A percentile compares a stretch with the other conserved stretches of the same genome.
These are phyloP conservation scores for Yamadazyma kanchanaburiensis DNA, from an alignment of 1,139 yeast genomes.

Conservation along the genomic window DNA sequence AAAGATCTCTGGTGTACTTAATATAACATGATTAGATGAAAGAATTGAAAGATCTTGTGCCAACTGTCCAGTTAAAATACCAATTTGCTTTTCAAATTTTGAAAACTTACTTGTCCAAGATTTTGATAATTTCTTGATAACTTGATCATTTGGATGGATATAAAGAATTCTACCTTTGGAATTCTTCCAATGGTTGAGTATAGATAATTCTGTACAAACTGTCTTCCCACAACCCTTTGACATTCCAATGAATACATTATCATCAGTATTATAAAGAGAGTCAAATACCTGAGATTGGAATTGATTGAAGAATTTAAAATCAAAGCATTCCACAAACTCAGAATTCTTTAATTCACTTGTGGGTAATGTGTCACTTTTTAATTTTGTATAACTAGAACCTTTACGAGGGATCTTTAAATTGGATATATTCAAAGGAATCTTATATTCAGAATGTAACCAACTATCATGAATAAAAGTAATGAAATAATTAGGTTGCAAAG, in stretches of 20 bases:
- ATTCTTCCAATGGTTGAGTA: conserved; percentile 67
- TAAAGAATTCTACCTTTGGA: conserved; percentile 61
- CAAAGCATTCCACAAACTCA: conserved; percentile 46
- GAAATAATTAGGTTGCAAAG: conserved; percentile 74
- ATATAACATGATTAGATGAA: conserved; percentile 59
- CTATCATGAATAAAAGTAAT: conserved; percentile 71
- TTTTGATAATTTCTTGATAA: conserved; percentile 49
- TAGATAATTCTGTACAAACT: conserved; percentile 66
- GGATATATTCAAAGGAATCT: conserved; percentile 58
- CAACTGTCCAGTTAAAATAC: conserved; percentile 62
- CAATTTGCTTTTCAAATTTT: conserved; percentile 44
- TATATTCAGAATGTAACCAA: conserved; percentile 78
- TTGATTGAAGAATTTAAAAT: conserved; percentile 55
- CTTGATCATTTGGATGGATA: conserved; percentile 56
- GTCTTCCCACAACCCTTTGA: conserved; percentile 80
- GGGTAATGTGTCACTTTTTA: conserved; percentile 47
- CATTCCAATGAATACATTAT: conserved; percentile 62
- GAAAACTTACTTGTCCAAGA: conserved; percentile 18
- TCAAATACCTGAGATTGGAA: conserved; percentile 72
- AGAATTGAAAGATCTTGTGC: conserved; percentile 52
- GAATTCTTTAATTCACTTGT: conserved; percentile 43
- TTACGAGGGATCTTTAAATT: conserved; percentile 62
- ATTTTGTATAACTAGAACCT: conserved; percentile 60
- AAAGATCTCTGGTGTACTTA: conserved; percentile 79
- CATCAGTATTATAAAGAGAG: conserved; percentile 55